Evolutionary conservation across 306 rosid genomes (phyloP).

Genomic region (Rosa rugosa): DNA sequence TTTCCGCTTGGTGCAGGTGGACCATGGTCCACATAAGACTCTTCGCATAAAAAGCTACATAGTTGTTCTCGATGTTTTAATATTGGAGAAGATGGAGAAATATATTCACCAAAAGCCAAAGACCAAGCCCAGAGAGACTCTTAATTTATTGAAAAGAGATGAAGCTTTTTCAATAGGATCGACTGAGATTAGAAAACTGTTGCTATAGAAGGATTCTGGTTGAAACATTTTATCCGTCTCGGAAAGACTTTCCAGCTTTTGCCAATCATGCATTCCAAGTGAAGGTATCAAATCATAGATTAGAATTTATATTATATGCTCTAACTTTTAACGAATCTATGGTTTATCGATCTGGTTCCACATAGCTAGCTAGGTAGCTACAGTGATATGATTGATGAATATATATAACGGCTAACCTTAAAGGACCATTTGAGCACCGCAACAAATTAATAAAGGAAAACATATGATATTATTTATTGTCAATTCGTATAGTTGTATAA

Average conservation of each 20-base stretch:
- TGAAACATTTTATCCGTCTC: background rate
- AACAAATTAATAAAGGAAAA: background rate
- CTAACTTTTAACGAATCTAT: background rate
- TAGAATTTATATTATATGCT: background rate
- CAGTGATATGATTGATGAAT: background rate
- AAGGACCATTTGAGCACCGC: background rate
- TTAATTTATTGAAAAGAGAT: background rate
- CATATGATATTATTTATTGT: background rate
- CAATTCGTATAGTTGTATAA: background rate
- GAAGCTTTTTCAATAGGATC: slow-evolving; percentile 1
- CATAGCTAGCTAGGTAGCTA: background rate
- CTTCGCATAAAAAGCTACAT: too few relatives aligned
- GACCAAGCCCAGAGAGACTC: background rate
- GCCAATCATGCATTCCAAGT: slow-evolving; percentile 5
- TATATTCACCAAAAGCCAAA: background rate
- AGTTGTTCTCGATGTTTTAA: background rate
- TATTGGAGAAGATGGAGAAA: background rate
- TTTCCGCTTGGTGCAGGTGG: too few relatives aligned
- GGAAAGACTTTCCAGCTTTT: slow-evolving; percentile 7
- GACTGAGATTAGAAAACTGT: background rate
- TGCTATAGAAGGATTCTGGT: background rate
- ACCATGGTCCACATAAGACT: too few relatives aligned
- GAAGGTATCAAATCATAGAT: background rate
- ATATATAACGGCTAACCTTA: background rate
- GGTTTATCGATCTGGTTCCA: background rate